phyloP scores from a whole-genome alignment of 345 rosid species.

The Atalantia buxifolia region DNA sequence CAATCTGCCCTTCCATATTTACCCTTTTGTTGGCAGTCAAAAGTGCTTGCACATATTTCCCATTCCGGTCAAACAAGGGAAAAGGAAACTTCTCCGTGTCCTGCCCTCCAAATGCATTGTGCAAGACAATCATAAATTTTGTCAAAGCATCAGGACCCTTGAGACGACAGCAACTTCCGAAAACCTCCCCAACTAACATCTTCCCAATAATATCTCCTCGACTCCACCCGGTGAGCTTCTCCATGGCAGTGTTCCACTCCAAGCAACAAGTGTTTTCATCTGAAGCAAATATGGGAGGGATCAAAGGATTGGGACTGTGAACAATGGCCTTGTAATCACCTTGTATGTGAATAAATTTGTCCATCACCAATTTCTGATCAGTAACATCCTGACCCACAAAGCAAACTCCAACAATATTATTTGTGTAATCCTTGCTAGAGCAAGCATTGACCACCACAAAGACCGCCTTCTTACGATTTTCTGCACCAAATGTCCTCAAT shows the following conservation, averaged over 20 bases:
- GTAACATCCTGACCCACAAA: constrained; percentile 95
- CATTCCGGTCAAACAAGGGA: constrained; percentile 70
- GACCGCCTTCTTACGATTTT: constrained; percentile 56
- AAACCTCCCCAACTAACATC: constrained; percentile 90
- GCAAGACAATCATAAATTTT: constrained; percentile 89
- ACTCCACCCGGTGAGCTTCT: constrained; percentile 84
- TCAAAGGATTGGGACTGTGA: constrained; percentile 90
- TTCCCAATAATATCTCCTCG: constrained; percentile 73
- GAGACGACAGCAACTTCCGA: constrained; percentile 82
- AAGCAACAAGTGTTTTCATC: constrained; percentile 88
- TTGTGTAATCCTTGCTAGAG: constrained; percentile 82
- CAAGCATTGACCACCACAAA: constrained; percentile 92
- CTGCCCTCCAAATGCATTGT: constrained; percentile 83
- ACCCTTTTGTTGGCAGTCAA: constrained; percentile 86
- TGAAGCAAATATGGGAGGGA: constrained; percentile 95
- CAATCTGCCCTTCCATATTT: constrained; percentile 60
- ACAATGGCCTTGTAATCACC: constrained; percentile 91
- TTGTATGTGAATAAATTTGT: constrained; percentile 84
- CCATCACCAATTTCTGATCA: constrained; percentile 90
- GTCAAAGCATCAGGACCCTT: constrained; percentile 88
- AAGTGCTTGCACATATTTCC: constrained; percentile 72
- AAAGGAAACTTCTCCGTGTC: constrained; percentile 80
- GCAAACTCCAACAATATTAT: constrained; percentile 93
- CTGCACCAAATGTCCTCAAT: constrained; percentile 69
- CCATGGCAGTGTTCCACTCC: constrained; percentile 99